Base-by-base conservation (phyloP, 1,284 basidiomycete genomes). In the Ceratobasidium sp. region DNA sequence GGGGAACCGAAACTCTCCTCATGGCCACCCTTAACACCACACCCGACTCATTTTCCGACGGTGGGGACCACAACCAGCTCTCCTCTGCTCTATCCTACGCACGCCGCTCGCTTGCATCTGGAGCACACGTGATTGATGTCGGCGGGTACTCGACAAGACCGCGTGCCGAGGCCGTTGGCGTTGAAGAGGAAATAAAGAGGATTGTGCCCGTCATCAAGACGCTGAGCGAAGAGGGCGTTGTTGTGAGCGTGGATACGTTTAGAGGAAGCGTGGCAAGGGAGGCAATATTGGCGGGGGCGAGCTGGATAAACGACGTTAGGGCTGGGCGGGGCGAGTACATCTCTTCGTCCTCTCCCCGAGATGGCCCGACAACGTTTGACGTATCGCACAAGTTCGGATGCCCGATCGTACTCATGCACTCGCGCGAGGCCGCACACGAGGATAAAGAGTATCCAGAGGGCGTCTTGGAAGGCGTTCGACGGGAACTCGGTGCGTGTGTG, bases 11-110 rank as follows among this genome's bases (percentile, higher is more conserved):
- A 75, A 95, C 93, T 0, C 85, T 86, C 73, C 80, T 98, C 73
- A 99, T 99, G 97, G 92, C 92, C 0, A 98, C 95, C 4, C 86
- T 99, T 76, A 98, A 99, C 79, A 86, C 88, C 2, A 99, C 97
- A 0, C 97, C 97, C 0, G 96, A 99, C 81, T 98, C 95, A 0
- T 99, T 99, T 82, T 98, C 96, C 0, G 95, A 98, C 76, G 95
- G 95, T 6, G 86, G 89, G 0, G 80, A 81, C 49, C 83, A 92
- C 77, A 83, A 85, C 11, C 67, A 70, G 74, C n/a, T 40, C 63
- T 48, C 60, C 16, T n/a, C 60, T 7, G 88, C 87, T 0, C 76
- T 90, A 12, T 75, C 77, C 1, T 91, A 89, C 74, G 82, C 82
- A 0, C 77, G 75, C 0, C 67, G 81, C 2, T 83, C 88, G 4